Evolutionary conservation across 345 rosid species (phyloP).

Genomic region (Viola odorata): DNA sequence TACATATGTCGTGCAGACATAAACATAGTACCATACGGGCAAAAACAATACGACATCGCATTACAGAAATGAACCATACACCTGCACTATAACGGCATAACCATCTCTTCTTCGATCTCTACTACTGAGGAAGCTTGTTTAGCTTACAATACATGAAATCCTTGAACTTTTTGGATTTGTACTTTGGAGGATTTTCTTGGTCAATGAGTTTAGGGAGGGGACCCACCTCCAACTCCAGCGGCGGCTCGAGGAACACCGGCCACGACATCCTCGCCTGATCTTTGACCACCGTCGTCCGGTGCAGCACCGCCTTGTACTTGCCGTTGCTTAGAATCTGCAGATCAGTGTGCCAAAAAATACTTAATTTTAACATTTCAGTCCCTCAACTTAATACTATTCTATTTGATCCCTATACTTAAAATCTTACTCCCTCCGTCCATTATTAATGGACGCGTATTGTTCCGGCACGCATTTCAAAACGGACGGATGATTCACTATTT

Average conservation of each 20-base stretch:
- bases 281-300: conserved; percentile 62
- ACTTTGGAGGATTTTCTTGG: conserved; percentile 44
- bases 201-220: conserved; percentile 54
- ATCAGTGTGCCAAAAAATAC: neutral
- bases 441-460: too few relatives aligned
- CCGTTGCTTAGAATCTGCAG: conserved; percentile 77
- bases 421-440: too few relatives aligned
- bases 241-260: conserved; percentile 94
- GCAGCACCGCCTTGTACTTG: conserved; percentile 55
- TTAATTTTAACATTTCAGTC: neutral
- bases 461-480: too few relatives aligned
- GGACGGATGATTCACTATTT: too few relatives aligned
- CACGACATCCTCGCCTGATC: conserved; percentile 86
- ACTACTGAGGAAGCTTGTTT: conserved; percentile 65
- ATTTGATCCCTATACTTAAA: neutral
- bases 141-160: conserved; percentile 73
- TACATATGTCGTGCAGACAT: too few relatives aligned
- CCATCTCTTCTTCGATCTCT: neutral
- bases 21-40: too few relatives aligned
- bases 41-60: too few relatives aligned
- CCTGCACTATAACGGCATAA: too few relatives aligned
- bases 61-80: too few relatives aligned
- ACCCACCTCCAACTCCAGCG: conserved; percentile 48
- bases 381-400: neutral
- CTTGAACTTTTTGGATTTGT: conserved; percentile 53